phyloP scores from a whole-genome alignment of 345 rosid species.

The Angophora floribunda region DNA sequence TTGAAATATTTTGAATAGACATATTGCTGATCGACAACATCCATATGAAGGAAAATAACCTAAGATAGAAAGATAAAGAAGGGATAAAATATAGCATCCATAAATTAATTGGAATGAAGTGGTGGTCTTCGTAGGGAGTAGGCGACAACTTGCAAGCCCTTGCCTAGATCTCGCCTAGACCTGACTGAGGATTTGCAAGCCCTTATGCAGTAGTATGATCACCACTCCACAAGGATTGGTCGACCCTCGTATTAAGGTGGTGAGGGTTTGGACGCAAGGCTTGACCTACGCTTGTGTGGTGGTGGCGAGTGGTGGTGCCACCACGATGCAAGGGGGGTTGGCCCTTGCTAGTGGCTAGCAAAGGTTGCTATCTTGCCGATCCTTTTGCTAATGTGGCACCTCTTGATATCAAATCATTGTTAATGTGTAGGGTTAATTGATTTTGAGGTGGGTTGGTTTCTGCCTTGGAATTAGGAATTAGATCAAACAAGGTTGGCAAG shows the following conservation, averaged over 20 bases:
- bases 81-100: neutral
- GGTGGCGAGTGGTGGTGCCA: neutral
- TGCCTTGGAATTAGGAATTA: neutral
- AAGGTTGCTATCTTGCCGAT: neutral
- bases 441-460: neutral
- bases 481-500: neutral
- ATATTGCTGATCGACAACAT: neutral
- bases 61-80: neutral
- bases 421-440: neutral
- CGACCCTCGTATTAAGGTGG: neutral
- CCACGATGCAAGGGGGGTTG: neutral
- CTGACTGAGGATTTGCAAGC: no score
- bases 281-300: neutral
- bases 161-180: no score
- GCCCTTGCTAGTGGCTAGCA: neutral
- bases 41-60: neutral
- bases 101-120: neutral
- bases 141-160: no score
- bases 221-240: neutral
- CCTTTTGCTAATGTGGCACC: neutral
- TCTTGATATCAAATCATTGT: no score
- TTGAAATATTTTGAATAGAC: neutral
- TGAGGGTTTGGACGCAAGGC: neutral
- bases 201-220: no score
- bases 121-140: accelerated